These are phyloP conservation scores for Corynascus novoguineensis DNA, from an alignment of 495 filamentous ascomycete species.

Conservation along the genomic window DNA sequence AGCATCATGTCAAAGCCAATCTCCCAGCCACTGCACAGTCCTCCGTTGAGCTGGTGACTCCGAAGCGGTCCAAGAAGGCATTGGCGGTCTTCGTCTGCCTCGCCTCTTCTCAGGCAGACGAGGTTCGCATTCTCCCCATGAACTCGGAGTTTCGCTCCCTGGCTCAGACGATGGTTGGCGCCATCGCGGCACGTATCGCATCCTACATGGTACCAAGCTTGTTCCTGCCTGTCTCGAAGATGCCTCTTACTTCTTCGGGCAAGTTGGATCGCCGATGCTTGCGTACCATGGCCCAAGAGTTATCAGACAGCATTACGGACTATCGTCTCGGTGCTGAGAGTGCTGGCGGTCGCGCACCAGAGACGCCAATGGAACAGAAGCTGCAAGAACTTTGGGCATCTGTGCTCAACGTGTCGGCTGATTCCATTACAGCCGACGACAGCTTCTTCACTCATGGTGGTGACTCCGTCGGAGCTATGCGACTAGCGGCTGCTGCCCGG, in stretches of 20 bases:
- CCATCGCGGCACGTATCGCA: slow-evolving; percentile 10
- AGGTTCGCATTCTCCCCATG: slow-evolving; percentile 15
- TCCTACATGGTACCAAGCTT: slow-evolving; percentile 53
- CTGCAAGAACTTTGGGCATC: slow-evolving; percentile 31
- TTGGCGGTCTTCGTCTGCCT: slow-evolving; percentile 19
- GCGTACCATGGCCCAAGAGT: slow-evolving; percentile 12
- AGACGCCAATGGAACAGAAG: slow-evolving; percentile 22
- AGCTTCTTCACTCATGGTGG: slow-evolving; percentile 62
- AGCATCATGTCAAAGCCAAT: slow-evolving; percentile 47
- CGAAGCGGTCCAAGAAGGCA: slow-evolving; percentile 4
- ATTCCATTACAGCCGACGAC: slow-evolving; percentile 46
- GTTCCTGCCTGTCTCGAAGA: slow-evolving; percentile 44
- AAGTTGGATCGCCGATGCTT: slow-evolving; percentile 43
- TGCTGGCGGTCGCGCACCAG: background rate
- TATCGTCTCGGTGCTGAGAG: slow-evolving; percentile 13
- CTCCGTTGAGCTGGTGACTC: slow-evolving; percentile 15
- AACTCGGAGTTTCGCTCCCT: slow-evolving; percentile 1
- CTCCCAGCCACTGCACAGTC: slow-evolving; percentile 13
- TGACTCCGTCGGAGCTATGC: slow-evolving; percentile 66
- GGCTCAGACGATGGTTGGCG: background rate
- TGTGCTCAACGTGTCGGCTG: slow-evolving; percentile 23
- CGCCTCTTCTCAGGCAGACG: background rate
- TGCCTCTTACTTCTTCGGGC: slow-evolving; percentile 48
- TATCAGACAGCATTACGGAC: slow-evolving; percentile 2
- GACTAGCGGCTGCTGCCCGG: slow-evolving; percentile 54